Percentiles rank a stretch among this genome's conserved stretches.
phyloP scores from a whole-genome alignment of 164 flowering plant species.

The Sedum album region DNA sequence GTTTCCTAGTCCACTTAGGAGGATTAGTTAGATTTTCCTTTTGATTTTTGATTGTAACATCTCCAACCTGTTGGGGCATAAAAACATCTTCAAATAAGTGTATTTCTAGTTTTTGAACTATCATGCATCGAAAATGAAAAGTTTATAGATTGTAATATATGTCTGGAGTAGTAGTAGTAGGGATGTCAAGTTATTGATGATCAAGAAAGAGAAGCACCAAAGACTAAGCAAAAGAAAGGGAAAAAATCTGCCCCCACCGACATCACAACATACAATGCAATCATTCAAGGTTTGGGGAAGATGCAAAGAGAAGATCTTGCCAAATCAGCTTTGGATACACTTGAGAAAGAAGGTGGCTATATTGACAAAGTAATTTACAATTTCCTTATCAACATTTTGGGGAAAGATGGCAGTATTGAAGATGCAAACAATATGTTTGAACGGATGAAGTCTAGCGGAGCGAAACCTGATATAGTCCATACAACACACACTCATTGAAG shows the following conservation, averaged over 20 bases:
- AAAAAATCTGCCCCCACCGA: slow-evolving; percentile 71
- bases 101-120: too few species aligned
- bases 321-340: slow-evolving; percentile 52
- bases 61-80: too few species aligned
- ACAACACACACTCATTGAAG: slow-evolving; percentile 79
- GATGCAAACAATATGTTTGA: slow-evolving; percentile 62
- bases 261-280: slow-evolving; percentile 77
- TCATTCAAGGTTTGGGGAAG: slow-evolving; percentile 85
- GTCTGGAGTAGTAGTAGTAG: too few species aligned
- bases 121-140: too few species aligned
- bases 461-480: slow-evolving; percentile 86
- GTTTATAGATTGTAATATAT: too few species aligned
- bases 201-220: too few species aligned
- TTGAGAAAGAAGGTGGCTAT: slow-evolving; percentile 73
- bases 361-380: slow-evolving; percentile 94
- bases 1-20: too few species aligned
- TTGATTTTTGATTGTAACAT: too few species aligned
- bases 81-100: too few species aligned
- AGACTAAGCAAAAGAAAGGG: too few species aligned
- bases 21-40: too few species aligned
- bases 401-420: slow-evolving; percentile 70
- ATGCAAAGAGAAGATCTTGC: slow-evolving; percentile 91
- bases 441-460: slow-evolving; percentile 72
- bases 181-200: too few species aligned
- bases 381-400: slow-evolving; percentile 73